Conservation (phyloP, 345 rosid species). For the Citrus sinensis region DVS_A1.0 CM039166.1:25239001-25239500, state of each 20-base stretch:
- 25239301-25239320: conserved; percentile 15
- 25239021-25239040: background rate
- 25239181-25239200: conserved; percentile 10
- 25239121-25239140: background rate
- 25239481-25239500: background rate
- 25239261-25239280: conserved; percentile 8
- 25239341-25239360: background rate
- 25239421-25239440: background rate
- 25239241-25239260: conserved; percentile 20
- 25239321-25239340: background rate
- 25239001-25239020: no score
- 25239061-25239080: background rate
- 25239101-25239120: background rate
- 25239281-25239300: conserved; percentile 7
- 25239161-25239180: conserved; percentile 17
- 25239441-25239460: conserved; percentile 8
- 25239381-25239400: conserved; percentile 12
- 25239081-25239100: background rate
- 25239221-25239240: conserved; percentile 17
- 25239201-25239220: conserved; percentile 13
- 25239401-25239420: conserved; percentile 20
- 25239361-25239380: conserved; percentile 1
- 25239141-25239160: background rate
- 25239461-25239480: conserved; percentile 1
- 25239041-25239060: background rate